Conservation (phyloP, 148 eudicot species). For the Rhododendron henanense region DNA sequence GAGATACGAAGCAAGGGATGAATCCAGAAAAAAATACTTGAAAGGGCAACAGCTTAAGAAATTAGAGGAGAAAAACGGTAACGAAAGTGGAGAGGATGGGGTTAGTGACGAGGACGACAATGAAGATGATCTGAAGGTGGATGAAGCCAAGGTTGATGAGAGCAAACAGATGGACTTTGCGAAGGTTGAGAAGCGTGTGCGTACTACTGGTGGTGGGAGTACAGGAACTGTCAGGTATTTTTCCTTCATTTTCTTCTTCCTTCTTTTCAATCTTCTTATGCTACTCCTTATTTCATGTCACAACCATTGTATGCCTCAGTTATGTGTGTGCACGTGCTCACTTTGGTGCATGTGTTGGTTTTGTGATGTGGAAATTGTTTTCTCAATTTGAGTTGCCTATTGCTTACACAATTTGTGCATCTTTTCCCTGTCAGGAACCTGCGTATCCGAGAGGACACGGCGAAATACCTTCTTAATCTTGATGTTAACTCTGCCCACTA, state of each 20-base stretch:
- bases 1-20: slow-evolving; percentile 85
- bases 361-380: slow-evolving; percentile 3
- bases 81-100: slow-evolving; percentile 49
- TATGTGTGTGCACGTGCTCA: neutral
- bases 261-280: neutral
- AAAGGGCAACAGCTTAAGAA: slow-evolving; percentile 85
- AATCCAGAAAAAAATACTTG: slow-evolving; percentile 72
- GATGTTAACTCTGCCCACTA: slow-evolving; percentile 85
- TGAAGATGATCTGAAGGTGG: slow-evolving; percentile 77
- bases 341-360: neutral
- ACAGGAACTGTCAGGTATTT: slow-evolving; percentile 90
- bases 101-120: slow-evolving; percentile 67
- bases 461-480: slow-evolving; percentile 87
- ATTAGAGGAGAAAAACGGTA: slow-evolving; percentile 78
- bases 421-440: slow-evolving; percentile 46
- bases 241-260: neutral
- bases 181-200: slow-evolving; percentile 98
- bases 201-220: slow-evolving; percentile 98
- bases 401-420: neutral
- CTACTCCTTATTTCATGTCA: neutral
- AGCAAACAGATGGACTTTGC: slow-evolving; percentile 98
- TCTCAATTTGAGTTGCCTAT: neutral
- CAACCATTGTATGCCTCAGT: neutral
- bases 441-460: slow-evolving; percentile 95
- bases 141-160: slow-evolving; percentile 96